These are phyloP conservation scores for Phylloporus scabripes DNA, from an alignment of 768 basidiomycete genomes.

Conservation along the genomic window DNA sequence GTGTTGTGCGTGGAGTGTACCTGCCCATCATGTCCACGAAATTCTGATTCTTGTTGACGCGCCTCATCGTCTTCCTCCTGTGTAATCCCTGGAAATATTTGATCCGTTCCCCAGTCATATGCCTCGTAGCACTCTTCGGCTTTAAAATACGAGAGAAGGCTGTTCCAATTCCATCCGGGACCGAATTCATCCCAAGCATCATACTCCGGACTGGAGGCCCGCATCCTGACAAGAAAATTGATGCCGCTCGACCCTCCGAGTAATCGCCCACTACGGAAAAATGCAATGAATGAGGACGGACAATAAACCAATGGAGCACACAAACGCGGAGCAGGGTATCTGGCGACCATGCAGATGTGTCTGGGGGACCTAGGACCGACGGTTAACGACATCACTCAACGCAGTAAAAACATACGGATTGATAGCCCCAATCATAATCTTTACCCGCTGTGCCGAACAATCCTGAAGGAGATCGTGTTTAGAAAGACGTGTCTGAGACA, in stretches of 20 bases:
- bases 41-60: not conserved
- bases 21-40: not conserved
- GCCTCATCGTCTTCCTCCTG: not conserved
- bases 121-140: slow-evolving; percentile 6
- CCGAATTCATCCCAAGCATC: slow-evolving; percentile 17
- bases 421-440: slow-evolving; percentile 15
- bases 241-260: slow-evolving; percentile 19
- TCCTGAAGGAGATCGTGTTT: not conserved
- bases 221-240: slow-evolving; percentile 17
- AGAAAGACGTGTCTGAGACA: not conserved
- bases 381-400: not conserved
- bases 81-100: not conserved
- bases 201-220: slow-evolving; percentile 16
- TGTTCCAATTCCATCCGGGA: slow-evolving; percentile 13
- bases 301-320: not conserved
- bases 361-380: slow-evolving; percentile 11
- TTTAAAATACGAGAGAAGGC: slow-evolving; percentile 13
- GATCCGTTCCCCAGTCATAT: not conserved
- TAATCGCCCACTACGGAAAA: slow-evolving; percentile 10
- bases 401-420: slow-evolving; percentile 4
- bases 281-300: not conserved
- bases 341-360: slow-evolving; percentile 1
- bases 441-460: slow-evolving; percentile 1
- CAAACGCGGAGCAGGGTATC: slow-evolving; percentile 5
- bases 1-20: not conserved